A percentile compares a stretch with the other conserved stretches of the same genome.
These are phyloP conservation scores for Chalciporus pseudorubinellus DNA, from an alignment of 768 basidiomycete genomes.

Conservation along the genomic window DNA sequence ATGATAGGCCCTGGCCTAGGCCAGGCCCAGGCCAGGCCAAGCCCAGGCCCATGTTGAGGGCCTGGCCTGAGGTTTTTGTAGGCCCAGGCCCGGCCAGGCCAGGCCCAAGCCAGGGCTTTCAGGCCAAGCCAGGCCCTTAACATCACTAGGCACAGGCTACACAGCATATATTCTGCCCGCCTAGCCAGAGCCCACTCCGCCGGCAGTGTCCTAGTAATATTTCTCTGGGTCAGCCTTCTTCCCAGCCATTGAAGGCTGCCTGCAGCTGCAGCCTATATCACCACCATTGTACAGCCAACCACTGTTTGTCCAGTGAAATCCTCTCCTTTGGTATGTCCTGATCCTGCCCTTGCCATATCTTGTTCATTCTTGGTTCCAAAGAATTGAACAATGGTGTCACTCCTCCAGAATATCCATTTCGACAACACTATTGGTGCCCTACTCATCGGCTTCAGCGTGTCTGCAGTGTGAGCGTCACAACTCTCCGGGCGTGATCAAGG, in stretches of 20 bases:
- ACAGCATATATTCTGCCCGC: conserved; percentile 1
- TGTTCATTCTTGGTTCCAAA: background rate
- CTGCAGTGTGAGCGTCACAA: conserved; percentile 32
- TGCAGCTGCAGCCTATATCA: conserved; percentile 10
- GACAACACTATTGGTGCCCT: conserved; percentile 58
- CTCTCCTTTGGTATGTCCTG: background rate
- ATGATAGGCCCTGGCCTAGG: too few species aligned
- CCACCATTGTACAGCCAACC: background rate
- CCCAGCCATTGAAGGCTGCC: conserved; percentile 2
- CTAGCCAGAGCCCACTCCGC: background rate
- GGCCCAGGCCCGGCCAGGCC: too few species aligned
- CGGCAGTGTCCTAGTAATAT: background rate
- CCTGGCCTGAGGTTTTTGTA: too few species aligned
- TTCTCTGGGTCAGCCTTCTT: conserved; percentile 4
- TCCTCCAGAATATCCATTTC: conserved; percentile 18
- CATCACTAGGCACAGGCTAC: too few species aligned
- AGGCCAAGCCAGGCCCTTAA: too few species aligned
- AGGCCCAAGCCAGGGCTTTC: too few species aligned
- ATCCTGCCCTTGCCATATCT: background rate
- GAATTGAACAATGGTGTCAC: conserved; percentile 13
- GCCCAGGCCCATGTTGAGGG: too few species aligned
- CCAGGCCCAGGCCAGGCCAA: too few species aligned
- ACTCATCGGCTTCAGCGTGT: conserved; percentile 55
- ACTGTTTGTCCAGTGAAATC: background rate
- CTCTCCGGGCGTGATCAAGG: background rate